A percentile compares a stretch with the other conserved stretches of the same genome.
Evolutionary conservation across 2,329 filamentous ascomycete genomes (phyloP).

Genomic region (Podosphaera fusca): DNA sequence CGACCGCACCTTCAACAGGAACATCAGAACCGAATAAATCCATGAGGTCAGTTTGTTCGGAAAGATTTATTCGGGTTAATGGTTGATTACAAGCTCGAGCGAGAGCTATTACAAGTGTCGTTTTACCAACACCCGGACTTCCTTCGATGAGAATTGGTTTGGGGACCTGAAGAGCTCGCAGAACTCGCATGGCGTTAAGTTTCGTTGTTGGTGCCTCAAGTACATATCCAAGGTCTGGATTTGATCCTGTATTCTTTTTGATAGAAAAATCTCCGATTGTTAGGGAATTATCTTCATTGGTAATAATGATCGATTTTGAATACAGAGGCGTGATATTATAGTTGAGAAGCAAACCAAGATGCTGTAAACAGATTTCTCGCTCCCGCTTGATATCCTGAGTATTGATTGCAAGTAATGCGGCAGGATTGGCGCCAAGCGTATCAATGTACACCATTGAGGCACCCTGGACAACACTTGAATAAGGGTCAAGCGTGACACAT

Average conservation of each 20-base stretch:
- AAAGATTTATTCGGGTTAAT: constrained; percentile 84
- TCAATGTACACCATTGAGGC: constrained; percentile 92
- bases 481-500: constrained; percentile 19
- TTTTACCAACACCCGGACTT: constrained; percentile 95
- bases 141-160: constrained; percentile 92
- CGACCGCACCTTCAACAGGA: constrained; percentile 74
- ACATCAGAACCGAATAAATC: constrained; percentile 94
- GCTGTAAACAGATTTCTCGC: constrained; percentile 46
- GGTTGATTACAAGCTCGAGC: constrained; percentile 58
- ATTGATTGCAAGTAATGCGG: constrained; percentile 57
- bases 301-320: constrained; percentile 34
- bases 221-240: constrained; percentile 40
- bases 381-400: constrained; percentile 47
- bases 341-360: constrained; percentile 44
- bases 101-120: constrained; percentile 69
- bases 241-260: constrained; percentile 24
- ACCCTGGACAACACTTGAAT: constrained; percentile 48
- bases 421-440: constrained; percentile 82
- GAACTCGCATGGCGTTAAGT: constrained; percentile 72
- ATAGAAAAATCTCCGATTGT: constrained; percentile 57
- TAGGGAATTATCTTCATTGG: constrained; percentile 28
- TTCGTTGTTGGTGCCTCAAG: constrained; percentile 79
- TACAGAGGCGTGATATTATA: constrained; percentile 44
- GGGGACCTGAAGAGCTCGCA: constrained; percentile 65
- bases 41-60: constrained; percentile 93